Evolutionary conservation across 352 stramenopile species (phyloP), one percentile per base, ranked within the genome.

Genomic region (Pythium chondricola): DNA sequence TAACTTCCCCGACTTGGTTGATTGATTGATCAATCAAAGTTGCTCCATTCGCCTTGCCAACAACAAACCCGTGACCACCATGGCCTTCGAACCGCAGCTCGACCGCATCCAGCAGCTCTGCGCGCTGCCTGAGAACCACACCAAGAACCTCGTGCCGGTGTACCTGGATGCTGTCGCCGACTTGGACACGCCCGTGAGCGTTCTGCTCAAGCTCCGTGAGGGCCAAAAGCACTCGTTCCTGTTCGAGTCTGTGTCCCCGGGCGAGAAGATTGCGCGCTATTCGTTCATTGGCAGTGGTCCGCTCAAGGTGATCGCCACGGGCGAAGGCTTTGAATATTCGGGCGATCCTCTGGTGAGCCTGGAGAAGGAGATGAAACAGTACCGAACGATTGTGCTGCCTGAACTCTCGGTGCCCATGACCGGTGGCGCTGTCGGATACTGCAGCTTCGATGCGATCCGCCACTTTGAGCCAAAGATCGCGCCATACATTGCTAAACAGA

Each of bases 201-300:
- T 92, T 58, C 58, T 93, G 62, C 80, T 95, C 32, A 93, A 94
- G 68, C 66, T 95, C 39, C 75, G 80, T 43, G 64, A 77, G 56
- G 69, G 68, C 50, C 66, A 89, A 61, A 78, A 69, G 64, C 74
- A 94, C 64, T 83, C 76, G 48, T 95, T 95, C 61, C 69, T 95
- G 35, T 81, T 94, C 43, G 85, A 95, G 48, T 92, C 78, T 16
- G 78, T 95, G 32, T 74, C 77, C 3, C 83, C 81, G 0, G 85
- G 83, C 43, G 85, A 95, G 59, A 85, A 88, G 52, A 91, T 93
- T 46, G 81, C 77, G 58, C 85, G 85, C 32, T 95, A 91, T 56
- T 93, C 81, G 58, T 93, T 95, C 67, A 93, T 95, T 54, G 85
- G 85, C 41, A 89, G 77, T 21, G 75, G 75, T 0, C 85, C 85